These are phyloP conservation scores for Thelephora aurantiotincta DNA, from an alignment of 768 basidiomycete species.

Conservation along the genomic window DNA sequence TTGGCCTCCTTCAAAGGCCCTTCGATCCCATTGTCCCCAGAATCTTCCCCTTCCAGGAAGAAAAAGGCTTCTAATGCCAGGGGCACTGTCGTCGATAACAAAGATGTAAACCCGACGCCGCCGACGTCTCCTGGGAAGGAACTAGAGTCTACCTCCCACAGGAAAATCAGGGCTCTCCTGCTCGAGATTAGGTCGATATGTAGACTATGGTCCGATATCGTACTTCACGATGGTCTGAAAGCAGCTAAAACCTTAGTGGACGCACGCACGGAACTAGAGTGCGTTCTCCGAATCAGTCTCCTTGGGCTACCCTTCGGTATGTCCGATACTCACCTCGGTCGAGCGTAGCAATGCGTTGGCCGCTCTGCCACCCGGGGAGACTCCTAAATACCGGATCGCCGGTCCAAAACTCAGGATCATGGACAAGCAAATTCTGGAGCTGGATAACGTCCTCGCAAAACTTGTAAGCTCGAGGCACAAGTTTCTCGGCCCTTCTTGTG, in stretches of 20 bases:
- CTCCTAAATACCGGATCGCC: slow-evolving; percentile 45
- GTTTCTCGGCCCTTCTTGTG: neutral
- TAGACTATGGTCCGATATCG: slow-evolving; percentile 74
- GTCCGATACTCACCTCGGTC: neutral
- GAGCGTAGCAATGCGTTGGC: slow-evolving; percentile 46
- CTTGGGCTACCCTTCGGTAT: neutral
- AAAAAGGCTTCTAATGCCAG: slow-evolving; percentile 20
- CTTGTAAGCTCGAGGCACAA: slow-evolving; percentile 34
- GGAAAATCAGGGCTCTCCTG: slow-evolving; percentile 54
- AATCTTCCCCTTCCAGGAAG: slow-evolving; percentile 37
- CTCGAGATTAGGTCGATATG: slow-evolving; percentile 51
- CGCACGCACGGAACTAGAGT: slow-evolving; percentile 78
- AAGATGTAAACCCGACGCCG: slow-evolving; percentile 19
- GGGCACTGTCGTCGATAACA: too few relatives aligned
- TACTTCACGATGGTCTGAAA: slow-evolving; percentile 66
- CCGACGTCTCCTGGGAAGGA: slow-evolving; percentile 28
- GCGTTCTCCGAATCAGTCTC: slow-evolving; percentile 15
- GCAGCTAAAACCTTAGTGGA: slow-evolving; percentile 62
- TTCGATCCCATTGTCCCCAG: slow-evolving; percentile 46
- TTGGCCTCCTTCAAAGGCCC: slow-evolving; percentile 71
- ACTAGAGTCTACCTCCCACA: slow-evolving; percentile 67
- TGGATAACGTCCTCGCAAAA: slow-evolving; percentile 45
- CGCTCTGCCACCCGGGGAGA: slow-evolving; percentile 31
- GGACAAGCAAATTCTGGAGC: slow-evolving; percentile 46
- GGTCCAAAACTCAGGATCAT: slow-evolving; percentile 52